Evolutionary conservation across 768 basidiomycete species (phyloP), one percentile per base, ranked within the genome.

Genomic region (Candolleomyces efflorescens): DNA sequence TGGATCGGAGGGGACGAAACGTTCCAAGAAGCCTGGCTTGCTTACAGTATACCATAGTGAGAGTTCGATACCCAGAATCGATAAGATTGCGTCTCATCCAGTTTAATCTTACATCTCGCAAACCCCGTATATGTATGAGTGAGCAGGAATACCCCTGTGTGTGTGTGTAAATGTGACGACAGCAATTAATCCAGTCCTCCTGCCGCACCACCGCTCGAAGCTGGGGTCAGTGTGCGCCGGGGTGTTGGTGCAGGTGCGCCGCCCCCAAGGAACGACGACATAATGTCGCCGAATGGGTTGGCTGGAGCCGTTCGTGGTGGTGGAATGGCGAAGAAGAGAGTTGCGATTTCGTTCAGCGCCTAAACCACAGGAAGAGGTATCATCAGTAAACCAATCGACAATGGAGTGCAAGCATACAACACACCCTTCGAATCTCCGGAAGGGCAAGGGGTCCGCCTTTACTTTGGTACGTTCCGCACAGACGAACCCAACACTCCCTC

Each of bases 261-360:
- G 6, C 92, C 92, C 24, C 94, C 94, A 58, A 98, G 89, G 68
- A 98, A 75, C 4, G 87, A 86, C 4, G 93, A 91, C 71, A 98
- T 74, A 80, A 98, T 89, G 26, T 94, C 92, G 26, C 87, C 90
- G 51, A 98, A 71, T 5, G 95, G 89, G 67, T 96, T 96, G 6
- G 78, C 84, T 11, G 83, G 80, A 68, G 86, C 82, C 55, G 74
- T 71, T 57, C 87, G 78, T 52, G 92, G 90, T 37, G 85, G 88
- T 6, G 92, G 89, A 50, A 98, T 87, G 7, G 87, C 87, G 72
- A 99, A 98, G 72, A 92, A 94, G 23, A 94, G 69, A 13, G 79
- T 79, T 3, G 82, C 85, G 52, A 95, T 75, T 54, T 90, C 88
- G 52, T 76, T 76, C 50, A 90, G 70, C n/a, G 76, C 76, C 92